Percentiles rank a stretch among this genome's conserved stretches.
These are phyloP conservation scores for Tilletia indica DNA, from an alignment of 1,284 basidiomycete genomes.

Conservation along the genomic window DNA sequence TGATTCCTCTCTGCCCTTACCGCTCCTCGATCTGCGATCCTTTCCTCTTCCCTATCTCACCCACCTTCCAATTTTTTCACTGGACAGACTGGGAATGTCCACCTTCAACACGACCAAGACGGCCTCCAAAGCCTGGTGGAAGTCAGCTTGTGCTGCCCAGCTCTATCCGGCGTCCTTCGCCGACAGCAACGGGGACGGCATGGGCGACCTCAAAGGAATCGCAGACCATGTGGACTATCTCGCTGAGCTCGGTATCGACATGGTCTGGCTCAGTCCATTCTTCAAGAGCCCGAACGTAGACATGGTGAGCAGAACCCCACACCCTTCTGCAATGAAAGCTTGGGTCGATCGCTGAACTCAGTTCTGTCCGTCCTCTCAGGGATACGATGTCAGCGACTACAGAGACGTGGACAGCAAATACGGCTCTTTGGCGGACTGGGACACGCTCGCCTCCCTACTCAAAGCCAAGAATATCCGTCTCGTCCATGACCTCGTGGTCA, in stretches of 20 bases:
- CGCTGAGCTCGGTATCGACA: conserved; percentile 68
- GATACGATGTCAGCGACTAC: conserved; percentile 64
- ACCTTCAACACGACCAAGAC: conserved; percentile 12
- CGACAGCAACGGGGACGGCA: conserved; percentile 72
- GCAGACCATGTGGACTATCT: conserved; percentile 69
- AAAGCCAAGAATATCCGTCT: conserved; percentile 71
- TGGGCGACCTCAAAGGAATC: conserved; percentile 74
- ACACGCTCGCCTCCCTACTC: conserved; percentile 64
- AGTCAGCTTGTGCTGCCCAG: conserved; percentile 26
- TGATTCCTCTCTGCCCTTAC: no score
- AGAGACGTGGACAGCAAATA: conserved; percentile 70
- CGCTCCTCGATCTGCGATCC: no score
- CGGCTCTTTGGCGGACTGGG: conserved; percentile 73
- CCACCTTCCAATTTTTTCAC: no score
- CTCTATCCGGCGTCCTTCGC: conserved; percentile 75
- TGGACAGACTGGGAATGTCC: not conserved
- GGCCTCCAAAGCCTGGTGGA: conserved; percentile 14
- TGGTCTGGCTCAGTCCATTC: conserved; percentile 74
- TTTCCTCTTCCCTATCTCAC: no score
- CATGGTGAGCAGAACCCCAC: conserved; percentile 59
- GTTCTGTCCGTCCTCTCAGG: conserved; percentile 62
- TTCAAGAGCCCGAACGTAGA: conserved; percentile 70
- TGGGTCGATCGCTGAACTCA: not conserved
- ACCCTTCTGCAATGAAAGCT: not conserved
- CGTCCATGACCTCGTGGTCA: conserved; percentile 78